These are phyloP conservation scores for Pneumocystis canis DNA, from an alignment of 1,139 yeast species.

Conservation along the genomic window DNA sequence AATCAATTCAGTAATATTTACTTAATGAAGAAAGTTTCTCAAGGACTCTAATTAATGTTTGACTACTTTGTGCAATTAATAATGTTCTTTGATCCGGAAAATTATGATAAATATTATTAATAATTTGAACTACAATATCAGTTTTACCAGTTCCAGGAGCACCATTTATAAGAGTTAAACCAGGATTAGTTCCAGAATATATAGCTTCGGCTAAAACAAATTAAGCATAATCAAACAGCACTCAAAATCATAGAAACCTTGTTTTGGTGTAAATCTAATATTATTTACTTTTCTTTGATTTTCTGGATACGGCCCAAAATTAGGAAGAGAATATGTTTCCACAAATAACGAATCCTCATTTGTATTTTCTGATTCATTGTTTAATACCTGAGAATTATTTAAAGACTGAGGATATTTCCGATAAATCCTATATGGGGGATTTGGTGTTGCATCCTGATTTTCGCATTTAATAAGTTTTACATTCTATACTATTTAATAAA, in stretches of 20 bases:
- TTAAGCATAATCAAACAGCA: conserved; percentile 14
- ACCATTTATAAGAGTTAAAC: conserved; percentile 31
- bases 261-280: conserved; percentile 11
- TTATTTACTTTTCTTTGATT: conserved; percentile 2
- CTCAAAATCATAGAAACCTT: conserved; percentile 3
- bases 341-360: conserved; percentile 4
- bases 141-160: conserved; percentile 38
- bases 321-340: conserved; percentile 1
- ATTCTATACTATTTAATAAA: conserved; percentile 4
- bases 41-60: conserved; percentile 19
- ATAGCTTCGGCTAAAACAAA: conserved; percentile 26
- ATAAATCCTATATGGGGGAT: conserved; percentile 6
- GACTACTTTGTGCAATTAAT: conserved; percentile 24
- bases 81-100: conserved; percentile 26
- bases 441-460: neutral
- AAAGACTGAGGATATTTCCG: neutral
- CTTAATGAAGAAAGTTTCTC: conserved; percentile 15
- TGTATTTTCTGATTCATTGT: neutral
- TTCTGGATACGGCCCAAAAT: conserved; percentile 11
- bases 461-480: neutral
- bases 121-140: conserved; percentile 20
- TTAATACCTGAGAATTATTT: neutral
- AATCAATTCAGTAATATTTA: neutral
- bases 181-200: conserved; percentile 24
- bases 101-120: conserved; percentile 21